Percentiles rank a stretch among this genome's conserved stretches.
Evolutionary conservation across 2,329 filamentous ascomycete species (phyloP).

Genomic region (Fusarium sp.): DNA sequence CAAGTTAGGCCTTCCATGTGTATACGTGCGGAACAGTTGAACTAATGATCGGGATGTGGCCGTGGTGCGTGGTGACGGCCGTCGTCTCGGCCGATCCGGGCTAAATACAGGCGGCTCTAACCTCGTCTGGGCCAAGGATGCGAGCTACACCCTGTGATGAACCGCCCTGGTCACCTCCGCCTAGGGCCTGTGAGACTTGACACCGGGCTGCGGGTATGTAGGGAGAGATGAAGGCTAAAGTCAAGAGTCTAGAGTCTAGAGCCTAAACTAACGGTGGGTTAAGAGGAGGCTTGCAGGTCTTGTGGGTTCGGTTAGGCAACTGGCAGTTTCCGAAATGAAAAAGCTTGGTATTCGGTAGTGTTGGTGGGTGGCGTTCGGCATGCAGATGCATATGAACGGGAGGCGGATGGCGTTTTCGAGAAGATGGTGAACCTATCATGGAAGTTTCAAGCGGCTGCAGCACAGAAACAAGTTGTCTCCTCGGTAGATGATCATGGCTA

Average conservation of each 20-base stretch:
- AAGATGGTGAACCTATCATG: conserved; percentile 19
- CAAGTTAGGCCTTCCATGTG: neutral
- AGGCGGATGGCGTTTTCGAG: conserved; percentile 16
- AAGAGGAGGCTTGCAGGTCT: neutral
- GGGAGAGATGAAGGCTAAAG: neutral
- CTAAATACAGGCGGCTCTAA: conserved; percentile 2
- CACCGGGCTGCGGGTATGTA: neutral
- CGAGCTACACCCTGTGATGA: conserved; percentile 5
- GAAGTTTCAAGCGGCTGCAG: conserved; percentile 18
- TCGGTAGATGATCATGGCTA: conserved; percentile 10
- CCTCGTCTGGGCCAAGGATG: conserved; percentile 11
- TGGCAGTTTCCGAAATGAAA: conserved; percentile 31
- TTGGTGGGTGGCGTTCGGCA: conserved; percentile 26
- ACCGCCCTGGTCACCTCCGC: neutral
- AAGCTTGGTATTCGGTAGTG: conserved; percentile 35
- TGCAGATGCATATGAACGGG: neutral
- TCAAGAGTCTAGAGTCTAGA: neutral
- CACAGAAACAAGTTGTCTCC: conserved; percentile 4
- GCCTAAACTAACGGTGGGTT: neutral
- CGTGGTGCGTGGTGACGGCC: neutral
- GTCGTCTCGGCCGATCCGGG: neutral
- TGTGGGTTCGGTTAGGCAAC: neutral
- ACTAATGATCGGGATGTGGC: neutral
- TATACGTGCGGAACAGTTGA: neutral
- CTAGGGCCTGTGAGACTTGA: neutral